Percentiles rank a stretch among this genome's conserved stretches.
Evolutionary conservation across 2,329 filamentous ascomycete genomes (phyloP).

Genomic region (Aspergillus fijiensis): DNA sequence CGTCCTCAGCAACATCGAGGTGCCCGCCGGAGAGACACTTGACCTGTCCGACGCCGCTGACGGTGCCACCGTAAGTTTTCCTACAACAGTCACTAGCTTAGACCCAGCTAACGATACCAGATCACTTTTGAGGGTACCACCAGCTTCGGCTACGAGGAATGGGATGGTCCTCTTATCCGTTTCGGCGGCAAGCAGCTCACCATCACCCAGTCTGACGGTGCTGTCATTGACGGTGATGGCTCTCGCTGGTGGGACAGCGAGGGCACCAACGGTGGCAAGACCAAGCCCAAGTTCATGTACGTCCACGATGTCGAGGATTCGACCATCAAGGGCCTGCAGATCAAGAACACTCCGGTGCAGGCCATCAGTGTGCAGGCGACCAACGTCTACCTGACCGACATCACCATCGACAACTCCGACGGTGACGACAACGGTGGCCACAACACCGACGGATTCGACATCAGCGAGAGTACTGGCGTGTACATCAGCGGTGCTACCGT

Average conservation of each 20-base stretch:
- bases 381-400: constrained; percentile 50
- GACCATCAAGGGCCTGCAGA: constrained; percentile 33
- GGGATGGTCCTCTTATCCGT: constrained; percentile 63
- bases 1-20: constrained; percentile 4
- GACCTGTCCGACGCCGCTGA: constrained; percentile 18
- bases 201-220: constrained; percentile 53
- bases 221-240: constrained; percentile 57
- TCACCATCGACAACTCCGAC: constrained; percentile 60
- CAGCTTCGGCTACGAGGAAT: constrained; percentile 65
- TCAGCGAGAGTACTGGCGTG: constrained; percentile 46
- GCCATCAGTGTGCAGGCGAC: constrained; percentile 47
- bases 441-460: constrained; percentile 53
- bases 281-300: constrained; percentile 66
- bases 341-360: constrained; percentile 42
- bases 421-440: constrained; percentile 49
- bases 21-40: constrained; percentile 8
- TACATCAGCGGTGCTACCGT: constrained; percentile 54
- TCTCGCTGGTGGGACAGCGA: constrained; percentile 60
- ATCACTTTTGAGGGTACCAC: constrained; percentile 65
- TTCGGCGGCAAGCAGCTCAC: constrained; percentile 58
- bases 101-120: constrained; percentile 17
- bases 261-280: constrained; percentile 61
- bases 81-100: constrained; percentile 3
- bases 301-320: constrained; percentile 39
- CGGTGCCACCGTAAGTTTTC: constrained; percentile 47